Base-by-base conservation (phyloP, 169 alveolate species). In the Plasmodium gallinaceum region DNA sequence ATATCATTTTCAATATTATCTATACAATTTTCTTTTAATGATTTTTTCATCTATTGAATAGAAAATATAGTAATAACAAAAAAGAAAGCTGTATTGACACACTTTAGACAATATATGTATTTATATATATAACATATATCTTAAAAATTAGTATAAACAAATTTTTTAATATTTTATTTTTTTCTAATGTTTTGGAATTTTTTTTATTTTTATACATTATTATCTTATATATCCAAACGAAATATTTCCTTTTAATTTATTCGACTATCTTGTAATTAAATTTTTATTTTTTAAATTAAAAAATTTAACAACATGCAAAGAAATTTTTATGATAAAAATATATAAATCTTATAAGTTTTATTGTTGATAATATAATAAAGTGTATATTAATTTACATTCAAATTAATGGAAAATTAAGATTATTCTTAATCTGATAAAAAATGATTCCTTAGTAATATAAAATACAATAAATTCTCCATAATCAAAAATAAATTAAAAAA, bases 1-100 rank as follows among this genome's bases (percentile, higher is more conserved):
- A 54, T 54, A 62, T 61, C 75, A 18, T n/a, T 24, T 62, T 61
- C 60, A 9, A 52, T 62, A 54, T 43, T 26, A n/a, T 75, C 26
- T 66, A 20, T 37, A 64, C 88, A 75, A 18, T 57, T 48, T 24
- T 48, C 68, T 75, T 62, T 26, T 66, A 22, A n/a, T 52, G 26
- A 0, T 75, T 66, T 64, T 75, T 61, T 74, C 88, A 75, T 75
- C 74, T 61, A 61, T 75, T 61, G 52, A 24, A 20, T 62, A 6
- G 43, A 70, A 46, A 42, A 61, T 37, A 66, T 62, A n/a, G 12
- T 18, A 7, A 42, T 16, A 75, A 32, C 7, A 57, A 32, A 14
- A 2, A 12, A 57, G 37, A 66, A 52, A 7, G 73, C n/a, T 58
- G 10, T 58, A 26, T 58, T 51, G 73, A 74, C 57, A 46, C 42